phyloP scores from a whole-genome alignment of 1,284 basidiomycete species.

The Puccinia novopanici region DNA sequence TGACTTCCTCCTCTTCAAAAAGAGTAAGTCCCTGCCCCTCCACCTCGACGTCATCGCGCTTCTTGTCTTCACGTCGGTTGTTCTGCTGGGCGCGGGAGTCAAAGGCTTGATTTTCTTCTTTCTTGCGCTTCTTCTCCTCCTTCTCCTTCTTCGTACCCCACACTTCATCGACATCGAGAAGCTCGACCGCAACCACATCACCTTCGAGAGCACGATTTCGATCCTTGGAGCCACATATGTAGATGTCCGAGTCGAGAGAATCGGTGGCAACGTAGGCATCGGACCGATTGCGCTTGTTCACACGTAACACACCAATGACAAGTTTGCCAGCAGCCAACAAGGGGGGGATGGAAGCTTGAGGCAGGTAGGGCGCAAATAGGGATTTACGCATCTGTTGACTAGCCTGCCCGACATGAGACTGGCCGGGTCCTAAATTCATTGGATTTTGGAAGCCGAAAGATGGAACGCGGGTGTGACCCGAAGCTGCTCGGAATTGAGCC shows the following conservation, averaged over 20 bases:
- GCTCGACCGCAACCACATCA: slow-evolving; percentile 96
- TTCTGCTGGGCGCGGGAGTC: slow-evolving; percentile 68
- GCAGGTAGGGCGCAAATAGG: slow-evolving; percentile 96
- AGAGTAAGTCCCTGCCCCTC: slow-evolving; percentile 95
- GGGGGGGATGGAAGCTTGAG: slow-evolving; percentile 93
- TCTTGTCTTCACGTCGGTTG: slow-evolving; percentile 94
- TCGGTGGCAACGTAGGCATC: slow-evolving; percentile 99
- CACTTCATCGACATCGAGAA: slow-evolving; percentile 92
- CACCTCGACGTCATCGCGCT: slow-evolving; percentile 99
- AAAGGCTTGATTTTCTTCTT: slow-evolving; percentile 95
- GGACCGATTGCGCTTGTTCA: slow-evolving; percentile 98
- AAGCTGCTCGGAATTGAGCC: slow-evolving; percentile 93
- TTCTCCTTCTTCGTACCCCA: slow-evolving; percentile 99
- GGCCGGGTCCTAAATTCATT: slow-evolving; percentile 79
- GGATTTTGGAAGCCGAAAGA: slow-evolving; percentile 97
- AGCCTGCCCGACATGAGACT: slow-evolving; percentile 66
- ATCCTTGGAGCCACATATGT: slow-evolving; percentile 86
- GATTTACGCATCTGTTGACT: slow-evolving; percentile 92
- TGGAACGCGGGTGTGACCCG: slow-evolving; percentile 92
- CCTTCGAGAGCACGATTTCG: slow-evolving; percentile 97
- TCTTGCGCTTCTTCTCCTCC: slow-evolving; percentile 99
- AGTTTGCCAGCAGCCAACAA: slow-evolving; percentile 96
- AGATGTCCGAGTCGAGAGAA: slow-evolving; percentile 97
- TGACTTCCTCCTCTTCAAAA: slow-evolving; percentile 95
- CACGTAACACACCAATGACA: slow-evolving; percentile 92